Percentiles rank a stretch among this genome's conserved stretches.
phyloP scores from a whole-genome alignment of 768 basidiomycete genomes.

The Boletus sensibilis region DNA sequence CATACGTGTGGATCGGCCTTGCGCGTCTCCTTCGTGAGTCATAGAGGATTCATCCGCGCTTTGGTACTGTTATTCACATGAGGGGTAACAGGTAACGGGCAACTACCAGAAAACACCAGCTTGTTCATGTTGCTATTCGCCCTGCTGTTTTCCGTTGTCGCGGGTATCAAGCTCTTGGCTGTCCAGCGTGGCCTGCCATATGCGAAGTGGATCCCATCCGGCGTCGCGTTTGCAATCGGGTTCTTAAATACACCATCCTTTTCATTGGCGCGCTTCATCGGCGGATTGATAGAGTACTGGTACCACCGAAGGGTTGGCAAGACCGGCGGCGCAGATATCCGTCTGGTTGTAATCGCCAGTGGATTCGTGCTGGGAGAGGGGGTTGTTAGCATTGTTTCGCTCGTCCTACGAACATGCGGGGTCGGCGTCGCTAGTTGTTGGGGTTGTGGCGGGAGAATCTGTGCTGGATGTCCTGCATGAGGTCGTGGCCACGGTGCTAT shows the following conservation, averaged over 20 bases:
- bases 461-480: constrained; percentile 61
- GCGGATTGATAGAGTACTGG: constrained; percentile 76
- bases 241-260: constrained; percentile 96
- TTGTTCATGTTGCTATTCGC: constrained; percentile 82
- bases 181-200: constrained; percentile 47
- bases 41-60: too few relatives aligned
- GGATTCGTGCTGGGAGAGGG: constrained; percentile 97
- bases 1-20: constrained; percentile 87
- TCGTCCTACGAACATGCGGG: constrained; percentile 72
- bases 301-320: constrained; percentile 56
- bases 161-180: constrained; percentile 64
- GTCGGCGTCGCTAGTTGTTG: constrained; percentile 78
- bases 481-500: background rate
- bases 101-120: constrained; percentile 72
- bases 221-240: constrained; percentile 92
- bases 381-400: constrained; percentile 76
- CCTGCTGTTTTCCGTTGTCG: constrained; percentile 62
- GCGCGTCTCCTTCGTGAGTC: constrained; percentile 72
- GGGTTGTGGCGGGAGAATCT: constrained; percentile 79
- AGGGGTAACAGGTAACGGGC: constrained; percentile 62
- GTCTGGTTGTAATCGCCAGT: constrained; percentile 84
- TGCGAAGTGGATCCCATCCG: constrained; percentile 85
- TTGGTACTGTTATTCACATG: constrained; percentile 1
- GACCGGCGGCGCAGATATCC: constrained; percentile 56
- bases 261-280: constrained; percentile 86